Evolutionary conservation across 768 basidiomycete species (phyloP).

Genomic region (Hortiboletus flavorubellus): DNA sequence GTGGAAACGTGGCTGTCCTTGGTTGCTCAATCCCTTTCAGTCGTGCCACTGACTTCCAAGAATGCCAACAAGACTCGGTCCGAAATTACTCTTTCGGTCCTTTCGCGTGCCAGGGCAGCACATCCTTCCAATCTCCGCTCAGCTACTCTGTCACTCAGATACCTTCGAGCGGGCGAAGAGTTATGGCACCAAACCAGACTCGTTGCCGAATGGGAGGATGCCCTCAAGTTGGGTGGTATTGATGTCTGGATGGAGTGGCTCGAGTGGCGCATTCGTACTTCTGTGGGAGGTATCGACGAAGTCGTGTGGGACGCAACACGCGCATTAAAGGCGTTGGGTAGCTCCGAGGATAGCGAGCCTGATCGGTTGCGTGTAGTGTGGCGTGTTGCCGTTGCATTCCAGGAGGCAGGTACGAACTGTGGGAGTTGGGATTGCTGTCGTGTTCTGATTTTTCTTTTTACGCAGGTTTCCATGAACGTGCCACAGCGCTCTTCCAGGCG

Average conservation of each 20-base stretch:
- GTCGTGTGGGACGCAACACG: constrained; percentile 51
- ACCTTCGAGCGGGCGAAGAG: constrained; percentile 71
- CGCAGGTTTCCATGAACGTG: constrained; percentile 69
- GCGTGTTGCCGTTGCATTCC: constrained; percentile 60
- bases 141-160: constrained; percentile 51
- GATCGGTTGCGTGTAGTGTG: constrained; percentile 63
- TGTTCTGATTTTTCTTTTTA: constrained; percentile 1
- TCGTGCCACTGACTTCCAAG: constrained; percentile 60
- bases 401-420: constrained; percentile 57
- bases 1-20: constrained; percentile 60
- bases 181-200: constrained; percentile 60
- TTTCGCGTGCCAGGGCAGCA: constrained; percentile 59
- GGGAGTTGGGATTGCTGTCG: background rate
- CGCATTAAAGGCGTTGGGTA: constrained; percentile 41
- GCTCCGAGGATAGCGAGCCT: constrained; percentile 45
- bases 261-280: constrained; percentile 63
- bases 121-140: constrained; percentile 52
- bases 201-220: constrained; percentile 65
- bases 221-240: constrained; percentile 47
- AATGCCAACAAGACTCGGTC: constrained; percentile 65
- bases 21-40: constrained; percentile 58
- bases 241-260: constrained; percentile 79
- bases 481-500: constrained; percentile 76
- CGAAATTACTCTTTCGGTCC: constrained; percentile 66
- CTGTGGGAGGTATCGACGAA: constrained; percentile 46